A percentile compares a stretch with the other conserved stretches of the same genome.
Evolutionary conservation across 306 rosid genomes (phyloP).

Genomic region (Pterocarpus macrocarpus): DNA sequence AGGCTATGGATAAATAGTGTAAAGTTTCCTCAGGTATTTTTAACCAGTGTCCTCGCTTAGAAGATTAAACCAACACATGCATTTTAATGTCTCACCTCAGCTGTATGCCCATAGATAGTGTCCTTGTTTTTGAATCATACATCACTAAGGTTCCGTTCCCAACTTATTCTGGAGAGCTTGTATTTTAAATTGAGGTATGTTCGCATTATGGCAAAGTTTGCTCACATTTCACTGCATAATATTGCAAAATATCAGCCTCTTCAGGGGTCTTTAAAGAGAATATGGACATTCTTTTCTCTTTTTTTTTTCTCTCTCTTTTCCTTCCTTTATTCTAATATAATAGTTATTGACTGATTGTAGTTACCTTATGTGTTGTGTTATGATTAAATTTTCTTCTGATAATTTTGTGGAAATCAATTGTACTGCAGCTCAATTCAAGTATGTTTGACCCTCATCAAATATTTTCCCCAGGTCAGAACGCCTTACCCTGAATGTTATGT

Average conservation of each 20-base stretch:
- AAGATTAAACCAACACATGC: neutral
- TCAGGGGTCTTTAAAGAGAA: neutral
- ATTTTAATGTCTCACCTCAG: neutral
- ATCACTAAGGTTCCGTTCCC: neutral
- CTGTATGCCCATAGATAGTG: neutral
- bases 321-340: neutral
- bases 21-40: neutral
- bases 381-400: conserved; percentile 3
- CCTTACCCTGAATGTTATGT: neutral
- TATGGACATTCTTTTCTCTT: conserved; percentile 13
- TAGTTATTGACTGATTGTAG: neutral
- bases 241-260: neutral
- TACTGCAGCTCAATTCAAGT: conserved; percentile 83
- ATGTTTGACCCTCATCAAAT: conserved; percentile 76
- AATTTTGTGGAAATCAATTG: conserved; percentile 4
- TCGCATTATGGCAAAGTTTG: neutral
- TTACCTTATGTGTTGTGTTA: neutral
- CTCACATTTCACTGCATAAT: neutral
- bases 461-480: conserved; percentile 81
- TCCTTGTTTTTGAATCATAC: neutral
- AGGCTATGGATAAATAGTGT: neutral
- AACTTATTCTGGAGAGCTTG: neutral
- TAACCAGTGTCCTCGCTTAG: neutral
- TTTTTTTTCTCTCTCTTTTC: neutral
- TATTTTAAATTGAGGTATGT: neutral